These are phyloP conservation scores for Helotiales sp. DNA, from an alignment of 2,329 filamentous ascomycete genomes.

Conservation along the genomic window DNA sequence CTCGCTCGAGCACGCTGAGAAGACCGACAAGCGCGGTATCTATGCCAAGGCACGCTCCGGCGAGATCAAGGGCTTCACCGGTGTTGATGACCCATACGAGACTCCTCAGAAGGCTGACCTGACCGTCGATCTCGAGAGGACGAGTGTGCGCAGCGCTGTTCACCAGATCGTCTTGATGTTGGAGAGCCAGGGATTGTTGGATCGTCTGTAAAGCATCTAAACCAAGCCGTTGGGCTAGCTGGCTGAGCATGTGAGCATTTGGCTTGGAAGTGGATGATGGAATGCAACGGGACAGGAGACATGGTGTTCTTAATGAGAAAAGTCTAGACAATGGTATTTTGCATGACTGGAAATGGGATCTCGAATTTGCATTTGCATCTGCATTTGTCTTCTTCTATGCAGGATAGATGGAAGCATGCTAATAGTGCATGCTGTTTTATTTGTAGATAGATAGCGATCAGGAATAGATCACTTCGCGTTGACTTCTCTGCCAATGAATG, in stretches of 20 bases:
- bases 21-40: slow-evolving; percentile 91
- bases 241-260: neutral
- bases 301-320: slow-evolving; percentile 2
- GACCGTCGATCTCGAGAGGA: slow-evolving; percentile 83
- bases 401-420: neutral
- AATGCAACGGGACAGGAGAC: neutral
- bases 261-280: neutral
- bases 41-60: slow-evolving; percentile 84
- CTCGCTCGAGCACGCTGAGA: slow-evolving; percentile 88
- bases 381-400: neutral
- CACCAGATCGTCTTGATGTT: slow-evolving; percentile 95
- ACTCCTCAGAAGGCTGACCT: slow-evolving; percentile 79
- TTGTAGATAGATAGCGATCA: slow-evolving; percentile 1
- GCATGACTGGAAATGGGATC: neutral
- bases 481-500: neutral
- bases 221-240: neutral
- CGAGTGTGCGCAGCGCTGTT: slow-evolving; percentile 87
- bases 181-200: slow-evolving; percentile 86
- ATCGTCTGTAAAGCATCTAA: slow-evolving; percentile 52
- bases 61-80: slow-evolving; percentile 97
- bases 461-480: neutral
- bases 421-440: neutral
- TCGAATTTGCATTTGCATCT: neutral
- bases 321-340: slow-evolving; percentile 1
- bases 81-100: slow-evolving; percentile 98